phyloP scores from a whole-genome alignment of 352 stramenopile species.

The Thalassiosira sp. region DNA sequence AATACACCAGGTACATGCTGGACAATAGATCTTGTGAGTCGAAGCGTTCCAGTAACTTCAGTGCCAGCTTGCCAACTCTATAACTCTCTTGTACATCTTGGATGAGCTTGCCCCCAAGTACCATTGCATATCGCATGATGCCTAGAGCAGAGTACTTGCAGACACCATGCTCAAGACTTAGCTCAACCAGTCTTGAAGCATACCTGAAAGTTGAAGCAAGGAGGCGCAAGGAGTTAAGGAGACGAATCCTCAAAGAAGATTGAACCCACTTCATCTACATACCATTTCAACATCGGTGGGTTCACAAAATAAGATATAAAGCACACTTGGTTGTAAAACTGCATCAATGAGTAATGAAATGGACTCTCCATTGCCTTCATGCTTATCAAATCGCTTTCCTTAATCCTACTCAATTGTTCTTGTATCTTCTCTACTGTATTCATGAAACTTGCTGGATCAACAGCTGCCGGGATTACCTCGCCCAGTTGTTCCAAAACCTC shows the following conservation, averaged over 20 bases:
- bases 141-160: slow-evolving; percentile 18
- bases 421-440: neutral
- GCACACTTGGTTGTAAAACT: slow-evolving; percentile 18
- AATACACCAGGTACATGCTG: slow-evolving; percentile 6
- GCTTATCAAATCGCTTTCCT: slow-evolving; percentile 17
- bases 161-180: slow-evolving; percentile 21
- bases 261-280: slow-evolving; percentile 6
- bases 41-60: slow-evolving; percentile 2
- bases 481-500: slow-evolving; percentile 24
- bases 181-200: slow-evolving; percentile 19
- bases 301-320: slow-evolving; percentile 11
- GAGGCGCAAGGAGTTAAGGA: too few species aligned
- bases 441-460: slow-evolving; percentile 1
- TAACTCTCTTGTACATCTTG: neutral
- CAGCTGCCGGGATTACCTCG: slow-evolving; percentile 12
- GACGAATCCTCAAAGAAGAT: slow-evolving; percentile 1
- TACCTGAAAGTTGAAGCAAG: slow-evolving; percentile 12
- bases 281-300: slow-evolving; percentile 6
- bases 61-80: neutral
- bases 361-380: slow-evolving; percentile 1
- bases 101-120: neutral
- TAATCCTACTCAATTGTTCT: neutral
- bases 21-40: neutral
- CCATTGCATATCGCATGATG: slow-evolving; percentile 11
- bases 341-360: slow-evolving; percentile 14